phyloP scores from a whole-genome alignment of 2,329 filamentous ascomycete genomes.

The Sarocladiaceae sp. region DNA sequence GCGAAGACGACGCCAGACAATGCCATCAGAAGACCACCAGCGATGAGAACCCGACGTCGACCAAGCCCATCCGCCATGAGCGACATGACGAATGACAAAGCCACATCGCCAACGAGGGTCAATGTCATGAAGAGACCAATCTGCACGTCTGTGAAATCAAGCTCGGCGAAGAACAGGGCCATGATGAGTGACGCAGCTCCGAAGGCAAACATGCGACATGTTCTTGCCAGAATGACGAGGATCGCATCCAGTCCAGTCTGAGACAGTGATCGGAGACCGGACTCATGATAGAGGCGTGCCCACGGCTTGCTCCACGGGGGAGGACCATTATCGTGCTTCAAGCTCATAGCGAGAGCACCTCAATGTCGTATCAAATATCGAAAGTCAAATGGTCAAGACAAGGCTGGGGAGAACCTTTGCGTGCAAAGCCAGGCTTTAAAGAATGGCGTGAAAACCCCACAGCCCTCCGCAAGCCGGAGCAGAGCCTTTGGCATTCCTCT shows the following conservation, averaged over 20 bases:
- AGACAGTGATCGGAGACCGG: slow-evolving; percentile 43
- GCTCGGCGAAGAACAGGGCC: slow-evolving; percentile 55
- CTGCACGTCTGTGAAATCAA: slow-evolving; percentile 50
- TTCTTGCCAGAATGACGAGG: slow-evolving; percentile 48
- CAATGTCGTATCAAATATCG: no score
- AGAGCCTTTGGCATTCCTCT: background rate
- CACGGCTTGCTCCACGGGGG: slow-evolving; percentile 2
- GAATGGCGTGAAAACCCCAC: background rate
- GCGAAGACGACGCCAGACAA: slow-evolving; percentile 51
- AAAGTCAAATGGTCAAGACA: background rate
- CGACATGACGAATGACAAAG: slow-evolving; percentile 52
- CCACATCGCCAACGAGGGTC: slow-evolving; percentile 57
- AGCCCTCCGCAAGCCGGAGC: background rate
- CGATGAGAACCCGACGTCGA: slow-evolving; percentile 47
- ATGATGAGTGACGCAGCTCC: slow-evolving; percentile 57
- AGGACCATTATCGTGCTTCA: background rate
- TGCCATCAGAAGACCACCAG: slow-evolving; percentile 53
- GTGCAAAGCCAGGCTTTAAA: no score
- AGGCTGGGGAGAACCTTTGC: background rate
- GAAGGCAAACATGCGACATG: slow-evolving; percentile 59
- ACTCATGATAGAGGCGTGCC: slow-evolving; percentile 36
- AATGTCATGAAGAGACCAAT: slow-evolving; percentile 64
- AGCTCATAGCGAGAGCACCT: background rate
- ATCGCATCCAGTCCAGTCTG: slow-evolving; percentile 44
- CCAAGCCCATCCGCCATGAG: slow-evolving; percentile 57